phyloP scores from a whole-genome alignment of 2,329 filamentous ascomycete species.

The Ophioceras dolichostomum region DNA sequence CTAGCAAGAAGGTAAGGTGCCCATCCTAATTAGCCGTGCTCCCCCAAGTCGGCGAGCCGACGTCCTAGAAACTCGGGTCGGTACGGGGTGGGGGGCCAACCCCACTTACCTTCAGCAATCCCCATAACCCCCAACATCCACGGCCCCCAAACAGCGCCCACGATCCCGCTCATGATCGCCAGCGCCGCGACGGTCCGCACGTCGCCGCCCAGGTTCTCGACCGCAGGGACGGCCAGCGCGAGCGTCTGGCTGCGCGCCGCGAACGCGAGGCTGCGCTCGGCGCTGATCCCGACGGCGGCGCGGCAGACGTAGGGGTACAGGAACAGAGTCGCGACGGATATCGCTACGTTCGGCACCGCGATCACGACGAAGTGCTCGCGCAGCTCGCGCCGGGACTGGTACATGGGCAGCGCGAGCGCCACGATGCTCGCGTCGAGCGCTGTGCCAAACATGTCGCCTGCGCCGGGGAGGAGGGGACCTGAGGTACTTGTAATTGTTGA shows the following conservation, averaged over 20 bases:
- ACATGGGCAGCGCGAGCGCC: conserved; percentile 47
- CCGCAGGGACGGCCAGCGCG: conserved; percentile 45
- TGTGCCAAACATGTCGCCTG: conserved; percentile 42
- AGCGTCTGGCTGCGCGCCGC: conserved; percentile 44
- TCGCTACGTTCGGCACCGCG: conserved; percentile 35
- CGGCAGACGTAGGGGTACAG: conserved; percentile 44
- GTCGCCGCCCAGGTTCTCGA: conserved; percentile 44
- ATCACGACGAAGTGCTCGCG: conserved; percentile 39
- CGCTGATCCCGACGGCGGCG: conserved; percentile 39
- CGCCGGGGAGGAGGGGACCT: conserved; percentile 28
- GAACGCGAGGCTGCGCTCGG: conserved; percentile 39
- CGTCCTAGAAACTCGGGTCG: too few relatives aligned
- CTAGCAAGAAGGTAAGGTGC: conserved; percentile 17
- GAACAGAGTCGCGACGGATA: conserved; percentile 42
- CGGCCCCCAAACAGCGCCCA: conserved; percentile 42
- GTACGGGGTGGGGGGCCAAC: too few relatives aligned
- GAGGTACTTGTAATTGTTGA: conserved; percentile 3
- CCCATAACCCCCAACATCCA: conserved; percentile 32
- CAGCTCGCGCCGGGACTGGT: conserved; percentile 44
- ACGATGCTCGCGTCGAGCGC: conserved; percentile 47
- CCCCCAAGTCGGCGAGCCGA: too few relatives aligned
- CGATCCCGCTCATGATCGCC: conserved; percentile 46
- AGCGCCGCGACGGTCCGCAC: conserved; percentile 41
- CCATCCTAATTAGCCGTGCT: neutral
- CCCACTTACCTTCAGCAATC: conserved; percentile 36